These are phyloP conservation scores for Trichoderma koningii DNA, from an alignment of 2,329 filamentous ascomycete genomes.

Conservation along the genomic window DNA sequence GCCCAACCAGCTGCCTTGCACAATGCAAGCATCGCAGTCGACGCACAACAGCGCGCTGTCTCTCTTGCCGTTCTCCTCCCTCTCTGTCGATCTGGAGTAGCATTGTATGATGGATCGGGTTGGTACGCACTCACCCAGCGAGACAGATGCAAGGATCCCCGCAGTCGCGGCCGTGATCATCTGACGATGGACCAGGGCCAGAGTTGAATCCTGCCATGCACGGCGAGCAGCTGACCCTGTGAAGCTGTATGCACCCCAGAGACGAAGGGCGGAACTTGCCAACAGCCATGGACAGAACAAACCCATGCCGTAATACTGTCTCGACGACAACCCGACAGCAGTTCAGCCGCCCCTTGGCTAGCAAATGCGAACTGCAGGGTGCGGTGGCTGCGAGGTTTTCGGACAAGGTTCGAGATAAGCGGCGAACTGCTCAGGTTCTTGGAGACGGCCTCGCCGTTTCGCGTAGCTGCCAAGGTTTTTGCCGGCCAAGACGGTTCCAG, in stretches of 20 bases:
- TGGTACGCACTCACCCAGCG: neutral
- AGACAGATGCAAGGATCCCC: slow-evolving; percentile 23
- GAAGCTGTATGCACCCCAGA: slow-evolving; percentile 16
- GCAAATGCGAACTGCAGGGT: slow-evolving; percentile 6
- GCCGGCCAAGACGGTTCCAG: neutral
- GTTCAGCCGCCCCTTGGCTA: slow-evolving; percentile 10
- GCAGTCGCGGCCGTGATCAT: slow-evolving; percentile 21
- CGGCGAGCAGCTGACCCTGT: slow-evolving; percentile 19
- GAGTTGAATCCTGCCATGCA: slow-evolving; percentile 24
- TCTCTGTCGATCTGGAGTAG: slow-evolving; percentile 4
- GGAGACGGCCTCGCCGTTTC: slow-evolving; percentile 2
- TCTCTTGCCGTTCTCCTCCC: neutral
- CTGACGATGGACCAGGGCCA: slow-evolving; percentile 23
- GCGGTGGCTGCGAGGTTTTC: neutral
- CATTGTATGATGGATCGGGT: slow-evolving; percentile 13
- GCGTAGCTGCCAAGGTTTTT: slow-evolving; percentile 9
- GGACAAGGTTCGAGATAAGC: slow-evolving; percentile 18
- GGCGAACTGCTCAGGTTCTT: neutral
- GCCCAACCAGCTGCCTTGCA: neutral
- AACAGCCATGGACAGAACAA: neutral
- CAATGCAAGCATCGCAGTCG: slow-evolving; percentile 3
- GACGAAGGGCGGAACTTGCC: neutral
- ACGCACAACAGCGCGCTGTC: neutral
- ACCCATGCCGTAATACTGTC: slow-evolving; percentile 17
- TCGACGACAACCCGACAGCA: neutral